A percentile compares a stretch with the other conserved stretches of the same genome.
phyloP scores from a whole-genome alignment of 352 stramenopile genomes.

The Elongisporangium undulatum region DNA sequence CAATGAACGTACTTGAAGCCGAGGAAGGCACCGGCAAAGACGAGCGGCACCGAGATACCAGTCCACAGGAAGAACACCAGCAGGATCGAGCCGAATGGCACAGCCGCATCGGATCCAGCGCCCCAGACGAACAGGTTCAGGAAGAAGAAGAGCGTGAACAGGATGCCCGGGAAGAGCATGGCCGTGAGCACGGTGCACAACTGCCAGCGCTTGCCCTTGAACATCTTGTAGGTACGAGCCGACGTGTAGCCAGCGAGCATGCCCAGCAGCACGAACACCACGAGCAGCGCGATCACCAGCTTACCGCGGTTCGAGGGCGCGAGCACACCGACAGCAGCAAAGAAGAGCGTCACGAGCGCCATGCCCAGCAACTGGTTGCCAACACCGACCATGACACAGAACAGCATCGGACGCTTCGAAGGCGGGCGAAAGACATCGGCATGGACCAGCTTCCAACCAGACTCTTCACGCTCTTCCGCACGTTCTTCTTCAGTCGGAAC shows the following conservation, averaged over 20 bases:
- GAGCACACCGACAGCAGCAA: conserved; percentile 96
- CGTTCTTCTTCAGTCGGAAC: conserved; percentile 95
- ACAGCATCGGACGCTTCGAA: conserved; percentile 93
- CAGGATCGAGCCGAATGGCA: conserved; percentile 97
- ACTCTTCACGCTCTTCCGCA: conserved; percentile 97
- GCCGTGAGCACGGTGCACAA: conserved; percentile 94
- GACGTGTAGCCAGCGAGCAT: conserved; percentile 95
- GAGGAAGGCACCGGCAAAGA: conserved; percentile 98
- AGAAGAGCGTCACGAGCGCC: conserved; percentile 95
- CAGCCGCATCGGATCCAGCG: conserved; percentile 89
- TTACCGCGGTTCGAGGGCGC: conserved; percentile 96
- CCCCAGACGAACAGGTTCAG: conserved; percentile 96
- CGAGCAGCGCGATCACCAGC: conserved; percentile 96
- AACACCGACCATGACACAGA: conserved; percentile 96
- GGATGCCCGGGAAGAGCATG: conserved; percentile 95
- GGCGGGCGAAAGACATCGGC: conserved; percentile 99
- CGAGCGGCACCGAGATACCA: conserved; percentile 96
- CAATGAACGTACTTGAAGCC: conserved; percentile 91
- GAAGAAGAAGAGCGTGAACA: conserved; percentile 96
- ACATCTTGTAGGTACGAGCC: conserved; percentile 98
- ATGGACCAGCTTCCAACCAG: conserved; percentile 99
- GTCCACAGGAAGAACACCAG: conserved; percentile 99
- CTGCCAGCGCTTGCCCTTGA: conserved; percentile 99
- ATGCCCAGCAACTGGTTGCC: conserved; percentile 97
- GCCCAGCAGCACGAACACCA: conserved; percentile 97